phyloP scores from a whole-genome alignment of 208 protist genomes.

The Lotmaria passim region DNA sequence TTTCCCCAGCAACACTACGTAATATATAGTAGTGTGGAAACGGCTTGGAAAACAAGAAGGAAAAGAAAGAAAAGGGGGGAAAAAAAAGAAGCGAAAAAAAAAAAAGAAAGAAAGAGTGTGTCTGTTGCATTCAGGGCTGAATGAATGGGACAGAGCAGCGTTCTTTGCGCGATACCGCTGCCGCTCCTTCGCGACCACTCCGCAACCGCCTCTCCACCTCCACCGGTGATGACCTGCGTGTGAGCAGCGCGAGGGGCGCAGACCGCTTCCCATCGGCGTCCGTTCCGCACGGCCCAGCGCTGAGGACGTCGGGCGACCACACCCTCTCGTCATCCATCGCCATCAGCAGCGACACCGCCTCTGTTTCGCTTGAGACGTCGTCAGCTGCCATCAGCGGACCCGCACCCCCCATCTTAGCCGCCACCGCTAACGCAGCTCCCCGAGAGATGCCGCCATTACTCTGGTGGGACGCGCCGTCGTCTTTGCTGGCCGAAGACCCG shows the following conservation, averaged over 20 bases:
- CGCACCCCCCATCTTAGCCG: not conserved
- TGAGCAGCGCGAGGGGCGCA: not conserved
- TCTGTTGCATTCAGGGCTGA: not conserved
- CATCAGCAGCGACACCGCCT: slow-evolving; percentile 33
- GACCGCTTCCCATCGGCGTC: not conserved
- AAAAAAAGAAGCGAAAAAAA: too few relatives aligned
- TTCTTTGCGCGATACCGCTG: not conserved
- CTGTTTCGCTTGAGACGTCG: slow-evolving; percentile 2
- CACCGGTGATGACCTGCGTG: not conserved
- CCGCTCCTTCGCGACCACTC: not conserved
- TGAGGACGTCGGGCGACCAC: slow-evolving; percentile 10
- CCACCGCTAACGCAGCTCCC: not conserved
- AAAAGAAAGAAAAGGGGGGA: too few relatives aligned
- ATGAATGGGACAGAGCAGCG: slow-evolving; percentile 10
- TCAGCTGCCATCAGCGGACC: not conserved
- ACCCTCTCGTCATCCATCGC: slow-evolving; percentile 21
- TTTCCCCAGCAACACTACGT: too few relatives aligned
- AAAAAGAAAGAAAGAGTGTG: too few relatives aligned
- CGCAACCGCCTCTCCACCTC: slow-evolving; percentile 2
- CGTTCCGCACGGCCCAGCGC: slow-evolving; percentile 5
- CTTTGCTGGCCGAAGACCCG: not conserved
- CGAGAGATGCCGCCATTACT: not conserved
- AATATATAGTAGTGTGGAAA: too few relatives aligned
- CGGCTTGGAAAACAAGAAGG: too few relatives aligned
- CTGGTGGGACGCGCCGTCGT: slow-evolving; percentile 3